phyloP scores from a whole-genome alignment of 2,329 filamentous ascomycete species.

The Sclerotinia subarctica region DNA sequence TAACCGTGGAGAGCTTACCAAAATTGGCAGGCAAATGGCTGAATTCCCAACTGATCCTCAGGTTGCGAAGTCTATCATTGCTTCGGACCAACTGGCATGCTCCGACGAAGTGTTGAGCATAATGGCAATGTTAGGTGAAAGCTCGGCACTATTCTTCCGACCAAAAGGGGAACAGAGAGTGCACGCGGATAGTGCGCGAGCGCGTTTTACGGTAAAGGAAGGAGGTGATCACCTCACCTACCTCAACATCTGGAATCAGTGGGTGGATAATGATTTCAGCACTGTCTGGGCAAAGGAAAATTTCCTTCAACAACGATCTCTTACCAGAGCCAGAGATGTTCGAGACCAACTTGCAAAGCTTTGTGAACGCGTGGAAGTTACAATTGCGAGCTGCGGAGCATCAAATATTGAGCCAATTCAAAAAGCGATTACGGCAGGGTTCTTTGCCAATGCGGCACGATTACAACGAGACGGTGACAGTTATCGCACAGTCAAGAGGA shows the following conservation, averaged over 20 bases:
- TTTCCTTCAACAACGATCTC: constrained; percentile 85
- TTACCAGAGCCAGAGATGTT: constrained; percentile 85
- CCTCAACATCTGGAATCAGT: constrained; percentile 93
- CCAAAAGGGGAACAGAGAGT: constrained; percentile 92
- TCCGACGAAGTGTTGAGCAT: constrained; percentile 90
- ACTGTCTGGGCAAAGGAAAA: constrained; percentile 88
- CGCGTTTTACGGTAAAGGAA: constrained; percentile 84
- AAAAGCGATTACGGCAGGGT: constrained; percentile 84
- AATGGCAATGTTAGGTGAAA: constrained; percentile 90
- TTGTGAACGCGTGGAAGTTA: constrained; percentile 89
- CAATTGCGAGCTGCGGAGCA: constrained; percentile 64
- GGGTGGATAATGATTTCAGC: constrained; percentile 87
- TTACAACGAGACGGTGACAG: constrained; percentile 79
- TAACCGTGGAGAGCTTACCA: constrained; percentile 83
- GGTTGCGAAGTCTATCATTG: constrained; percentile 84
- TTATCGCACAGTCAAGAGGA: constrained; percentile 90
- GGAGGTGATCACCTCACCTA: constrained; percentile 87
- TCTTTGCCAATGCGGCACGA: constrained; percentile 88
- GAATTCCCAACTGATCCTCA: constrained; percentile 93
- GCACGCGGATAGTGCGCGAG: constrained; percentile 85
- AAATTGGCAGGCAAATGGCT: constrained; percentile 88
- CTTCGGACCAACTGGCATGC: constrained; percentile 85
- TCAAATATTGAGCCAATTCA: constrained; percentile 75
- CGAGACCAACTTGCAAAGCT: constrained; percentile 88
- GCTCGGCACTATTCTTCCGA: constrained; percentile 84